These are phyloP conservation scores for Diplocarpon rosae DNA, from an alignment of 2,329 filamentous ascomycete genomes.

Conservation along the genomic window DNA sequence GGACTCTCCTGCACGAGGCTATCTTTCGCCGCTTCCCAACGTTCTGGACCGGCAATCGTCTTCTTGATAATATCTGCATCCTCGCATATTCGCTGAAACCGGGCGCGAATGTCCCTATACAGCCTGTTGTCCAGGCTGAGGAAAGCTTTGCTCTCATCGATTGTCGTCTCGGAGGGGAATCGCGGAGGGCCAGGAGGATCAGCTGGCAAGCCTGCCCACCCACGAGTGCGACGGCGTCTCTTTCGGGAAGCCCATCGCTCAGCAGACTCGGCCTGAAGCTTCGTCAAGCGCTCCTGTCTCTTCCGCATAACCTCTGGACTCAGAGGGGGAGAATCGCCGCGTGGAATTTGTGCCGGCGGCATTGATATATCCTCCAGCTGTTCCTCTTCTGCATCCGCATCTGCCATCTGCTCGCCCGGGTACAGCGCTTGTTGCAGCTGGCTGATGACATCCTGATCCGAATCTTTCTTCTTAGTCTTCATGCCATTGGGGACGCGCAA, in stretches of 20 bases:
- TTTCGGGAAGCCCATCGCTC: slow-evolving; percentile 54
- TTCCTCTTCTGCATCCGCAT: slow-evolving; percentile 22
- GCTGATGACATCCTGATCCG: slow-evolving; percentile 26
- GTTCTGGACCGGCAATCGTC: slow-evolving; percentile 59
- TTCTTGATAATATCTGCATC: slow-evolving; percentile 62
- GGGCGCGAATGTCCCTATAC: slow-evolving; percentile 54
- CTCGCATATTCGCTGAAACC: slow-evolving; percentile 61
- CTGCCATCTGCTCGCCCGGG: slow-evolving; percentile 22
- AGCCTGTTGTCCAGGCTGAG: slow-evolving; percentile 50
- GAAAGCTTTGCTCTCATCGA: slow-evolving; percentile 65
- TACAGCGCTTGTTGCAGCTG: slow-evolving; percentile 27
- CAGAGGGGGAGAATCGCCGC: slow-evolving; percentile 27
- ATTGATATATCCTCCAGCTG: slow-evolving; percentile 21
- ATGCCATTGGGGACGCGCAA: slow-evolving; percentile 51
- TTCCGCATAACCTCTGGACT: slow-evolving; percentile 39
- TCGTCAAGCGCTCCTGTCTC: slow-evolving; percentile 41
- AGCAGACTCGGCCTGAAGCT: slow-evolving; percentile 46
- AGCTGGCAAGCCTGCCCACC: slow-evolving; percentile 56
- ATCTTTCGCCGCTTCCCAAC: slow-evolving; percentile 62
- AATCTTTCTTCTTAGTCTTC: slow-evolving; percentile 31
- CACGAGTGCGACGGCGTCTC: slow-evolving; percentile 54
- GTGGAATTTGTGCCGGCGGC: slow-evolving; percentile 12
- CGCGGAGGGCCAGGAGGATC: slow-evolving; percentile 59
- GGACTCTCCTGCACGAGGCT: slow-evolving; percentile 52
- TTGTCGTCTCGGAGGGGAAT: slow-evolving; percentile 73